These are phyloP conservation scores for Ogataea dorogensis DNA, from an alignment of 805 yeast species.

Conservation along the genomic window DNA sequence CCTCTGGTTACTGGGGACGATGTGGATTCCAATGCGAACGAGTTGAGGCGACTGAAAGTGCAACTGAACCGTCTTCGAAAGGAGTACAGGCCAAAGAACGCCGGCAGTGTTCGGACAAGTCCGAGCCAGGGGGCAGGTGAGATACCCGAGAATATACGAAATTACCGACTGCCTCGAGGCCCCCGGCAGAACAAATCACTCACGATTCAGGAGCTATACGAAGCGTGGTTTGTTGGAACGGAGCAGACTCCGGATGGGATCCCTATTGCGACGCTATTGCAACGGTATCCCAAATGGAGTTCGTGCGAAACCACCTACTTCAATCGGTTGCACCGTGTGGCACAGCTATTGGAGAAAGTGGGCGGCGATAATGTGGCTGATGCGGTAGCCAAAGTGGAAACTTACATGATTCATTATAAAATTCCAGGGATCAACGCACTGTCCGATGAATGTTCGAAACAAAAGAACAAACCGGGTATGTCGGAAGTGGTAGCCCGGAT, in stretches of 20 bases:
- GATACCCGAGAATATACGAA: constrained; percentile 12
- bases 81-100: constrained; percentile 6
- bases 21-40: constrained; percentile 1
- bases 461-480: constrained; percentile 16
- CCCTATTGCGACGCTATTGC: constrained; percentile 10
- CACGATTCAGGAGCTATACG: constrained; percentile 13
- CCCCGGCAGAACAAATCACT: constrained; percentile 16
- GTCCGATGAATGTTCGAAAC: constrained; percentile 18
- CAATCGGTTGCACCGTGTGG: constrained; percentile 16
- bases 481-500: constrained; percentile 12
- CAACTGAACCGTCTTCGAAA: constrained; percentile 4
- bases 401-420: constrained; percentile 11
- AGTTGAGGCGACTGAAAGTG: constrained; percentile 6
- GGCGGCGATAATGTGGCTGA: constrained; percentile 8
- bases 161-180: constrained; percentile 19
- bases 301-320: constrained; percentile 18
- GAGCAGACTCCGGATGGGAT: constrained; percentile 12
- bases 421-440: constrained; percentile 18
- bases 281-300: constrained; percentile 17
- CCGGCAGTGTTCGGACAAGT: no score
- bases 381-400: constrained; percentile 13
- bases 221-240: constrained; percentile 19
- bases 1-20: background rate
- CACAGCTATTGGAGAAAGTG: constrained; percentile 12
- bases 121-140: constrained; percentile 1